These are phyloP conservation scores for Aspergillus homomorphus DNA, from an alignment of 495 filamentous ascomycete species.

Conservation along the genomic window DNA sequence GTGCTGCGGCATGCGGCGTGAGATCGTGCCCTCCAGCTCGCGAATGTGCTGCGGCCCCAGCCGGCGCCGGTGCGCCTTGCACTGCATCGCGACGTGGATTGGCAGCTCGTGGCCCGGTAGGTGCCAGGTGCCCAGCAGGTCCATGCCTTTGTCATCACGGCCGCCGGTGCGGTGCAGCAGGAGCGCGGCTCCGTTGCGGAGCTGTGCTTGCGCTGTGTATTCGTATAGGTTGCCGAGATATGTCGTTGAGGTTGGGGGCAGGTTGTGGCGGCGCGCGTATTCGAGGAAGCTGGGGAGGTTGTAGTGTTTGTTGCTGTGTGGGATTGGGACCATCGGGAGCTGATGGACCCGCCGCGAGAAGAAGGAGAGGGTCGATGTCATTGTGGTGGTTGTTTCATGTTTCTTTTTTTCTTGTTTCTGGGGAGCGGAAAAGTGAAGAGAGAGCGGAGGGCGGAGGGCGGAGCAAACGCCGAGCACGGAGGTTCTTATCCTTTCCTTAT, in stretches of 20 bases:
- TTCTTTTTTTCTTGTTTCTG: too few relatives aligned
- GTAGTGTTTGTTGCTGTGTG: slow-evolving; percentile 55
- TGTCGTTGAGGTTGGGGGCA: slow-evolving; percentile 37
- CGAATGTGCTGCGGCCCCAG: slow-evolving; percentile 65
- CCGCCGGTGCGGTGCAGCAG: slow-evolving; percentile 70
- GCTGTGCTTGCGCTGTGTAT: slow-evolving; percentile 67
- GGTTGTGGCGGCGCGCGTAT: slow-evolving; percentile 55
- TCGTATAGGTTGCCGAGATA: slow-evolving; percentile 58
- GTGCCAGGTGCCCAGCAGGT: slow-evolving; percentile 78
- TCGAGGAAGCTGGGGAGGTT: slow-evolving; percentile 67
- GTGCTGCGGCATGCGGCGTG: slow-evolving; percentile 58
- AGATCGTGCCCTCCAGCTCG: slow-evolving; percentile 82
- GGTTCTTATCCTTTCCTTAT: neutral
- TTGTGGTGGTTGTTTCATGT: slow-evolving; percentile 18
- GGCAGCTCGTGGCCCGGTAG: slow-evolving; percentile 48
- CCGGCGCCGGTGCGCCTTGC: slow-evolving; percentile 63
- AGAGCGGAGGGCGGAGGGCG: slow-evolving; percentile 3
- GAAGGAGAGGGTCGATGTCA: slow-evolving; percentile 22
- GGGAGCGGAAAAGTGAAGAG: slow-evolving; percentile 15
- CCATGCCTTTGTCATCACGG: slow-evolving; percentile 73
- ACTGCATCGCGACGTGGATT: slow-evolving; percentile 71
- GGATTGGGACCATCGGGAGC: slow-evolving; percentile 37
- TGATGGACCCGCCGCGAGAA: slow-evolving; percentile 44
- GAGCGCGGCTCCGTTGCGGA: slow-evolving; percentile 59
- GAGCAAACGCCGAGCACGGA: too few relatives aligned